Conservation (phyloP, 805 yeast genomes). For the Suhomyces vadensis region DNA sequence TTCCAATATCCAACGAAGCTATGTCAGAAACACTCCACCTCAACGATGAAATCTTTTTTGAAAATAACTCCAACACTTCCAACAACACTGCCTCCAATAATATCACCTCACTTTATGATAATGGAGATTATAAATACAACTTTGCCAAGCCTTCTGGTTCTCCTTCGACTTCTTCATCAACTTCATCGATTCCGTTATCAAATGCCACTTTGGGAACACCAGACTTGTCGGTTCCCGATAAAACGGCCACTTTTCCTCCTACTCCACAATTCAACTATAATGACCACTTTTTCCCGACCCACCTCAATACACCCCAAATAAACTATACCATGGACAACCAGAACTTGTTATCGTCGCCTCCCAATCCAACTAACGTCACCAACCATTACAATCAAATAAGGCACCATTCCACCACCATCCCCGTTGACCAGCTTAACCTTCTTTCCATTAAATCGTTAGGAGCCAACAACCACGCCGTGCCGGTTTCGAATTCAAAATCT, state of each 20-base stretch:
- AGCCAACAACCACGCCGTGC: slow-evolving; percentile 9
- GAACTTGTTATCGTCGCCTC: slow-evolving; percentile 1
- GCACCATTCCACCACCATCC: slow-evolving; percentile 8
- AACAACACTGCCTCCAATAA: slow-evolving; percentile 1
- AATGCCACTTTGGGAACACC: slow-evolving; percentile 7
- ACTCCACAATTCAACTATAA: neutral
- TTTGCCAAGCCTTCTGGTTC: slow-evolving; percentile 2
- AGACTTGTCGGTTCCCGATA: slow-evolving; percentile 6
- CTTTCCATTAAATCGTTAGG: slow-evolving; percentile 7
- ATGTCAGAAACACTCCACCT: slow-evolving; percentile 7
- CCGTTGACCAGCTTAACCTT: slow-evolving; percentile 15
- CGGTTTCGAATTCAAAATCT: slow-evolving; percentile 9
- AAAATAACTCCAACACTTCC: neutral
- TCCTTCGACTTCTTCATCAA: slow-evolving; percentile 10
- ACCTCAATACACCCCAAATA: slow-evolving; percentile 7
- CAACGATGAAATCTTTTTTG: slow-evolving; percentile 11
- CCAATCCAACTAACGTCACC: slow-evolving; percentile 2
- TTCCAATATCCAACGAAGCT: slow-evolving; percentile 2
- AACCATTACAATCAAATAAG: slow-evolving; percentile 8
- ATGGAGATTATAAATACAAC: slow-evolving; percentile 2
- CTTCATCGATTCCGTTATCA: slow-evolving; percentile 11
- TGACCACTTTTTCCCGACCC: slow-evolving; percentile 1
- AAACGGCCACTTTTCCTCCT: neutral
- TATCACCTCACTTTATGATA: neutral
- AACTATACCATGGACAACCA: neutral